Base-by-base conservation (phyloP, 2,329 filamentous ascomycete genomes). In the Xylaria polymorpha region DNA sequence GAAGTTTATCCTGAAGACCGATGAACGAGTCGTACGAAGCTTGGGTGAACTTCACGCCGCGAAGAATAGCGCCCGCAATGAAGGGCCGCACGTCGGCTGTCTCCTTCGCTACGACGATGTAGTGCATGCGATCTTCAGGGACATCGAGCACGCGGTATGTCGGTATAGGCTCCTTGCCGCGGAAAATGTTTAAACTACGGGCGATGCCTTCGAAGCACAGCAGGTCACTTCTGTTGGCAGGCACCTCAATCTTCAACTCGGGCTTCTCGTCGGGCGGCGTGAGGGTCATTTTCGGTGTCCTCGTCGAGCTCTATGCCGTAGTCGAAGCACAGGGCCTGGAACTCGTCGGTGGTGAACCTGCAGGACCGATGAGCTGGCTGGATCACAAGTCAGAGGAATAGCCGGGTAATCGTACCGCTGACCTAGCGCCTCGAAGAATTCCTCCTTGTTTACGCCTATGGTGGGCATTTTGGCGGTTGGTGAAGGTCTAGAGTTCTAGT, bases 301-400 rank as follows among this genome's bases (percentile, higher is more conserved):
- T 98, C 95, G 84, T 99, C 96, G 75, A 99, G 88, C 83, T 99
- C 96, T 79, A 99, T 97, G 69, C 94, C 94, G 79, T 97, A 99
- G 78, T 99, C 95, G 87, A 99, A 99, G 83, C 96, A 98, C 75
- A 99, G 87, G 79, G 97, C 92, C 82, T 99, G 96, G 79, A 99
- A 99, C 79, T 97, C 93, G 77, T 97, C 90, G 72, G 93, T 96
- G 64, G 95, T 97, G 82, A 93, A 95, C 74, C 92, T 94, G 69
- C 48, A 53, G 70, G 78, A 70, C 65, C 22, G 55, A 65, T 61
- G 53, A 71, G 69, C 48, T 29, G 59, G 68, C 44, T 41, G 61
- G 18, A 70, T 72, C 67, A 71, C 73, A 70, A 68, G 70, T 22
- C 12, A 43, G 43, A 63, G 51, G 41, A 25, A 61, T 73, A 73